Evolutionary conservation across 2,329 filamentous ascomycete genomes (phyloP), one percentile per base, ranked within the genome.

Genomic region (Epichloe uncinata): DNA sequence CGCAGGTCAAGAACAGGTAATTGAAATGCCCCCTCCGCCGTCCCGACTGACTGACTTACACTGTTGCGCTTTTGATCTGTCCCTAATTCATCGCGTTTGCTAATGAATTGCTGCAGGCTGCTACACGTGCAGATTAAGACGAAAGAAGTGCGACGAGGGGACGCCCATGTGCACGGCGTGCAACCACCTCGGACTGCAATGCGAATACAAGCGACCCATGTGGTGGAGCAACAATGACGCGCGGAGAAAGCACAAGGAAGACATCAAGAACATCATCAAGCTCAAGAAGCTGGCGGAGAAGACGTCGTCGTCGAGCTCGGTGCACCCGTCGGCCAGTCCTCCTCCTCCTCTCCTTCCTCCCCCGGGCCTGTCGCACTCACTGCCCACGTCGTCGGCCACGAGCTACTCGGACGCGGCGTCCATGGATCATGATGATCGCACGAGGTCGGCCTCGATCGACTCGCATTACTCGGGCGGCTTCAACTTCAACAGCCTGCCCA

Each of bases 261-360:
- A 84, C 58, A 95, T 98, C 76, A 98, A 98, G 77, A 84, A 85
- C 69, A 87, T 91, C 68, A 97, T 98, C 75, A 96, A 95, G 80
- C 81, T 84, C 65, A 97, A 93, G 65, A 97, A 97, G 78, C 77
- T 94, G 58, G 82, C 83, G 26, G 91, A 96, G 70, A 95, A 95
- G 79, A 75, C 79, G 48, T 75, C 79, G 48, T 75, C 81, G 48
- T 75, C 81, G 48, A 69, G 74, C 60, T 71, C 71, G 42, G 73
- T 79, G 50, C 72, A 75, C 55, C 74, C 73, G 49, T 72, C 76
- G 40, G 70, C 78, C 57, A 73, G 78, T 66, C 86, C 86, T 50
- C 87, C 26, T 30, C 26, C 26, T 30, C 26, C 26, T 22, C 87
- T 87, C 56, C 85, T 26, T 6, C 22, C 22, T 7, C 22, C 22